Evolutionary conservation across 352 stramenopile species (phyloP).

Genomic region (Globisporangium viniferum): DNA sequence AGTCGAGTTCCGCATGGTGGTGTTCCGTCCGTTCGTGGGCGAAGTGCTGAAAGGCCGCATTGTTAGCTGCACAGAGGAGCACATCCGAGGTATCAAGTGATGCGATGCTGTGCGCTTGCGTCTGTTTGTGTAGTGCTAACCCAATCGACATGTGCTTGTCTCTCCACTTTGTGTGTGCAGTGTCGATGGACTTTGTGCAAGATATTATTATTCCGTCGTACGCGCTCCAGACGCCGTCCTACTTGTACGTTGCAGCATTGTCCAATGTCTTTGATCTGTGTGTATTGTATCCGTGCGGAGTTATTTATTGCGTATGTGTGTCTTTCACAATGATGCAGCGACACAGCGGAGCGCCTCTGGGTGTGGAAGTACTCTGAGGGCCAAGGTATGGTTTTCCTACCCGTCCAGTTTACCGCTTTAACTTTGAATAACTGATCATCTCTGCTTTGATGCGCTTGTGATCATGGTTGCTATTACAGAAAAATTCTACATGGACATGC

Average conservation of each 20-base stretch:
- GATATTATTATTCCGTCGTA: conserved; percentile 89
- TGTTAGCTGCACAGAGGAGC: conserved; percentile 86
- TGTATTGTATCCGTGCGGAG: neutral
- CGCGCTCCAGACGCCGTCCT: conserved; percentile 83
- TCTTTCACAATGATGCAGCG: conserved; percentile 28
- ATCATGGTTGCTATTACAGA: conserved; percentile 23
- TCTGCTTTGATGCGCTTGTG: neutral
- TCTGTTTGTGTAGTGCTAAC: neutral
- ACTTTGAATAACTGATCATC: neutral
- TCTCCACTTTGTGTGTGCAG: conserved; percentile 15
- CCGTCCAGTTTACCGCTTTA: neutral
- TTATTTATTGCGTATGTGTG: neutral
- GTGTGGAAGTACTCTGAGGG: conserved; percentile 86
- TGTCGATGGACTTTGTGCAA: conserved; percentile 90
- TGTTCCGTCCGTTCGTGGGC: conserved; percentile 86
- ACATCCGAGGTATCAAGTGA: conserved; percentile 63
- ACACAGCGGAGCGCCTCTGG: conserved; percentile 75
- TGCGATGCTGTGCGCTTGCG: neutral
- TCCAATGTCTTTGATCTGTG: neutral
- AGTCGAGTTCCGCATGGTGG: conserved; percentile 89
- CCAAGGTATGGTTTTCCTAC: conserved; percentile 31
- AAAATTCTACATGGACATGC: conserved; percentile 87
- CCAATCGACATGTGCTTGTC: neutral
- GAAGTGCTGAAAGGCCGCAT: conserved; percentile 88
- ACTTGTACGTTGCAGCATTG: conserved; percentile 51